Conservation (phyloP, 352 stramenopile genomes). For the Phytophthora cactorum region DNA sequence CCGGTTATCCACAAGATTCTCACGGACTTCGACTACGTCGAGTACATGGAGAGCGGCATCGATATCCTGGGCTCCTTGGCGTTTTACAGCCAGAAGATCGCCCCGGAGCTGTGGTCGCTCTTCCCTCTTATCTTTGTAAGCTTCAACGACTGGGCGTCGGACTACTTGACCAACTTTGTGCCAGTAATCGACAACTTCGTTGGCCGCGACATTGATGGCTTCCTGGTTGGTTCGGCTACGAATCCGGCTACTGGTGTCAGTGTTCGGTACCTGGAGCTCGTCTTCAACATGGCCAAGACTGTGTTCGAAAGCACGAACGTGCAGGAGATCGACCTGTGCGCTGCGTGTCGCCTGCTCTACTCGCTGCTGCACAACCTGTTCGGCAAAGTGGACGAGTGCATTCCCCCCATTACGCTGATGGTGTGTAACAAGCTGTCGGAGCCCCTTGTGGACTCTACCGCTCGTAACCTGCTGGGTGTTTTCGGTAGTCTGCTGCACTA, state of each 20-base stretch:
- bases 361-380: slow-evolving; percentile 88
- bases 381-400: slow-evolving; percentile 79
- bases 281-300: slow-evolving; percentile 81
- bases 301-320: slow-evolving; percentile 68
- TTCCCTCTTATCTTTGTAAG: slow-evolving; percentile 96
- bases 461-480: slow-evolving; percentile 89
- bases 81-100: slow-evolving; percentile 95
- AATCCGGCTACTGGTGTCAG: slow-evolving; percentile 48
- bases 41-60: slow-evolving; percentile 97
- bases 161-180: slow-evolving; percentile 97
- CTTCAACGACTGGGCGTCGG: slow-evolving; percentile 96
- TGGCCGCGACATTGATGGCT: slow-evolving; percentile 74
- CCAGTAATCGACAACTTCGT: slow-evolving; percentile 98
- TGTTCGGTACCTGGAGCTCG: slow-evolving; percentile 78
- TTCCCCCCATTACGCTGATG: slow-evolving; percentile 77
- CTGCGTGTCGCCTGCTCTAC: slow-evolving; percentile 77
- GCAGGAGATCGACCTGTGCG: slow-evolving; percentile 79
- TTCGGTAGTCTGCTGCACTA: slow-evolving; percentile 94
- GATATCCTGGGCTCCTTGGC: slow-evolving; percentile 97
- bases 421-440: slow-evolving; percentile 66
- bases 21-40: slow-evolving; percentile 95
- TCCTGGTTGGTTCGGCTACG: slow-evolving; percentile 58
- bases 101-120: slow-evolving; percentile 93
- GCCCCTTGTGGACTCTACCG: slow-evolving; percentile 71
- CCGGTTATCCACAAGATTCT: slow-evolving; percentile 97